Evolutionary conservation across 1,284 basidiomycete genomes (phyloP), one percentile per base, ranked within the genome.

Genomic region (Ceratorhiza oryzae-sativae): DNA sequence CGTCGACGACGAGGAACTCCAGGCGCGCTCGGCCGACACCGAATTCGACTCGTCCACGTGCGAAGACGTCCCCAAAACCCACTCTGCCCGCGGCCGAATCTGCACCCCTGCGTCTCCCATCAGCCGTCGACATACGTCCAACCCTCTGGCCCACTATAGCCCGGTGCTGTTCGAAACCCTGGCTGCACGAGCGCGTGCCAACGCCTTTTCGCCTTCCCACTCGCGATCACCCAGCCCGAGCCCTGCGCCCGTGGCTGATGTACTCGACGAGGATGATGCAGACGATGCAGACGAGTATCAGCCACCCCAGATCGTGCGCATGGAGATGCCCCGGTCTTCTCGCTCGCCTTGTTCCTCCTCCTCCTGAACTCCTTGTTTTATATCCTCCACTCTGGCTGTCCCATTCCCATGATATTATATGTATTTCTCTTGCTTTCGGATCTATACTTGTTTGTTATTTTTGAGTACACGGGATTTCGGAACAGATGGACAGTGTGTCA

Each of bases 101-200:
- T 34, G 49, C 49, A 67, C 62, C 23, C 62, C 62, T 23, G 62
- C 49, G 20, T 67, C 62, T 53, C 62, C 62, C 42, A 67, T 67
- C 49, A 67, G 62, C 49, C 46, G 62, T 10, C 27, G 49, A 25
- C 62, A 67, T 36, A 67, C 62, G n/a, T 67, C 62, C 48, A 67
- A 67, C 36, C 62, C 62, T 23, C 62, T 67, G n/a, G 48, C 62
- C 62, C 62, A 67, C 34, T 67, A 67, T n/a, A 67, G 62, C 62
- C 62, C 62, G 46, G 36, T 67, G 8, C 62, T 67, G 32, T 67
- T 67, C 49, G 62, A 67, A 49, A 67, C 62, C 20, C 25, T 67
- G 20, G 62, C 62, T 15, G 62, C 62, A 12, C 62, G 62, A 20
- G 62, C 62, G 27, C 62, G 62, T 53, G 62, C 62, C 30, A 53